Base-by-base conservation (phyloP, 2,329 filamentous ascomycete genomes). In the Fusarium neocosmosporiellum region DNA sequence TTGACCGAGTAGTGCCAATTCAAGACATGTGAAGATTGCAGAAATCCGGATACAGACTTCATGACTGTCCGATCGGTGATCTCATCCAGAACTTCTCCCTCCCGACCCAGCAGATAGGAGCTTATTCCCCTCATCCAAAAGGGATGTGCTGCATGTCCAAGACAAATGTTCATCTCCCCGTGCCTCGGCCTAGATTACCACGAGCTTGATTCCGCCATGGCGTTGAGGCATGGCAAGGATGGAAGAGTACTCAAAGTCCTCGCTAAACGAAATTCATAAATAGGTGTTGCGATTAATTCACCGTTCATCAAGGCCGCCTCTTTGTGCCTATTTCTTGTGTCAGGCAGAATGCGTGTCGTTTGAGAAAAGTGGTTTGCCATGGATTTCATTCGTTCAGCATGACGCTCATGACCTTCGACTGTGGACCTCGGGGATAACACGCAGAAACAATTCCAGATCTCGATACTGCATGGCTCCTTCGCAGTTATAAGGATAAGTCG, bases 11-110 rank as follows among this genome's bases (percentile, higher is more conserved):
- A 24, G 50, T 41, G 27, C 29, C 43, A 55, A 48, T 18, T 34
- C 63, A 39, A 71, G 41, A 69, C 71, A 73, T 69, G 67, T 73
- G 57, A 73, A 68, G 50, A 33, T 58, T 29, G 37, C 37, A 59
- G 31, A 43, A 20, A 27, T 27, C 27, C 24, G 48, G 57, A 62
- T 63, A 50, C 46, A 50, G 29, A 50, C 53, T 57, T 16, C 43
- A 20, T 27, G 59, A 36, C 61, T 39, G 39, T 36, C 29, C 50
- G 31, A 62, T 59, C 57, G 33, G 63, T 66, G 65, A 63, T 66
- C 58, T 57, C 48, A 37, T 69, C 41, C 59, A 20, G n/a, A 66
- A 29, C 54, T 9, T 48, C 27, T 53, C 33, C 6, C 36, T 27
- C 24, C 20, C 11, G 22, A 22, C 63, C 63, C 55, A 31, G 31